Evolutionary conservation across 179 eudicot species (phyloP).

Genomic region (Monotropa hypopitys): DNA sequence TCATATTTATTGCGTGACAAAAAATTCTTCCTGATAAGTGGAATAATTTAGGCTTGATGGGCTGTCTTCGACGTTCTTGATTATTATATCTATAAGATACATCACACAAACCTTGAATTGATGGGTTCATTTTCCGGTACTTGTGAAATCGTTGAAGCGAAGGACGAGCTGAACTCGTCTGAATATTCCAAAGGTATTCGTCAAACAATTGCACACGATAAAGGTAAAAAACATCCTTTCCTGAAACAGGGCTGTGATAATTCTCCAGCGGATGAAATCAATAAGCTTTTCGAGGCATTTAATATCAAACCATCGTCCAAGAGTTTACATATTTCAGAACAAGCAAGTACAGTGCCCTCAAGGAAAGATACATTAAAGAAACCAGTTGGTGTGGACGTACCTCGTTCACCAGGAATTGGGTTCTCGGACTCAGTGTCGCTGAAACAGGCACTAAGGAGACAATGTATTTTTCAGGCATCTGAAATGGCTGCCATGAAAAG

Average conservation of each 20-base stretch:
- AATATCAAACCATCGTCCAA: slow-evolving; percentile 50
- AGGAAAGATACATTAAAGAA: slow-evolving; percentile 52
- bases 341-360: slow-evolving; percentile 22
- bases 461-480: slow-evolving; percentile 93
- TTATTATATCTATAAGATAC: background rate
- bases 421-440: slow-evolving; percentile 69
- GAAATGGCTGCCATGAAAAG: slow-evolving; percentile 89
- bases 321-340: slow-evolving; percentile 24
- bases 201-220: slow-evolving; percentile 26
- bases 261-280: slow-evolving; percentile 70
- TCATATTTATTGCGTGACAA: slow-evolving; percentile 1
- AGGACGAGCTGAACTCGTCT: slow-evolving; percentile 33
- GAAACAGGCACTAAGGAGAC: slow-evolving; percentile 86
- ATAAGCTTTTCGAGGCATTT: slow-evolving; percentile 73
- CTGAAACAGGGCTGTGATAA: slow-evolving; percentile 29
- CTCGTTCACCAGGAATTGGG: no score
- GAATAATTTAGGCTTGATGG: background rate
- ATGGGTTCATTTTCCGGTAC: slow-evolving; percentile 48
- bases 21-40: background rate
- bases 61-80: background rate
- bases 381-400: slow-evolving; percentile 37
- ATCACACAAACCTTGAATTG: background rate
- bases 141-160: slow-evolving; percentile 65
- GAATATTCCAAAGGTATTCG: slow-evolving; percentile 23
- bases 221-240: slow-evolving; percentile 26